Percentiles rank a stretch among this genome's conserved stretches.
Conservation (phyloP, 352 stramenopile genomes). For the Globisporangium camurandrum region DNA sequence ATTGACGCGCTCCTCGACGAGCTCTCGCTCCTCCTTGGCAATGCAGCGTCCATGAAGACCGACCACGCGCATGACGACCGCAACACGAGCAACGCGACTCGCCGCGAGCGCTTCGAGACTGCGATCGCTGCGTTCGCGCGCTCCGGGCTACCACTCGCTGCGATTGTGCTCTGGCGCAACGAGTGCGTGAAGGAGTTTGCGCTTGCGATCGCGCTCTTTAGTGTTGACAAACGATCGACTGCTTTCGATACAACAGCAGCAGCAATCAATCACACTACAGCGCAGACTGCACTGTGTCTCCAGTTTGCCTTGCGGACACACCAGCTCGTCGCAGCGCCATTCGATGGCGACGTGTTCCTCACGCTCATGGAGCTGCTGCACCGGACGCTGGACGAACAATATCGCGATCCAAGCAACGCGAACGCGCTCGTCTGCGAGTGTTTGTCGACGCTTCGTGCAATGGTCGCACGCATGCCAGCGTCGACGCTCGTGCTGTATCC, state of each 20-base stretch:
- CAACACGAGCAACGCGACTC: not conserved
- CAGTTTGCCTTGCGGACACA: conserved; percentile 54
- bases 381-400: conserved; percentile 30
- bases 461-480: conserved; percentile 40
- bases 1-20: conserved; percentile 10
- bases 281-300: conserved; percentile 22
- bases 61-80: not conserved
- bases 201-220: conserved; percentile 26
- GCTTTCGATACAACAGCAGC: not conserved
- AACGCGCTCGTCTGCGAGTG: conserved; percentile 37
- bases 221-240: not conserved
- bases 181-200: conserved; percentile 53
- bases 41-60: not conserved
- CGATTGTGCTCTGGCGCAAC: conserved; percentile 38
- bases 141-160: conserved; percentile 17
- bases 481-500: conserved; percentile 58
- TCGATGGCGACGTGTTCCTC: conserved; percentile 56
- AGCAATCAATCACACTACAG: not conserved
- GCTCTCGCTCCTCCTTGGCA: not conserved
- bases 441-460: conserved; percentile 24
- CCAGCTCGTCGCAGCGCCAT: conserved; percentile 31
- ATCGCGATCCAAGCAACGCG: conserved; percentile 7
- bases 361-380: conserved; percentile 48
- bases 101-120: conserved; percentile 14
- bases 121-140: not conserved